Base-by-base conservation (phyloP, 2,329 filamentous ascomycete genomes). In the Zymoseptoria passerinii region DNA sequence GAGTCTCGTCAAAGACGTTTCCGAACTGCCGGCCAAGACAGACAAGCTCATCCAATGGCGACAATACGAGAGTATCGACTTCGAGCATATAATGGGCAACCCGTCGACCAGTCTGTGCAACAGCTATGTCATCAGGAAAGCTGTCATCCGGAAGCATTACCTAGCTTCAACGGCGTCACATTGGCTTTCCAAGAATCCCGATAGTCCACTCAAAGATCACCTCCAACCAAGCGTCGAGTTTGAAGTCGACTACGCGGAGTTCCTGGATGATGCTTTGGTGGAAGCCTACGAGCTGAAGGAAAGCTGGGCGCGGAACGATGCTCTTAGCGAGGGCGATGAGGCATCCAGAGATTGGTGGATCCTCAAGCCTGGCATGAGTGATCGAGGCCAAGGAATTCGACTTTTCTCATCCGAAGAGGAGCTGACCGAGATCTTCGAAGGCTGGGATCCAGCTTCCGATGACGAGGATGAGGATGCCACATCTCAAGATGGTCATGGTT, bases 231-330 rank as follows among this genome's bases (percentile, higher is more conserved):
- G 85, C 50, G 89, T 95, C 63, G 84, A 90, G 49, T 96, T 99
- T 66, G 94, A 99, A 74, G 81, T 99, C 7, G 94, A 99, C 73
- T 99, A 94, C 71, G 91, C 92, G 1, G 94, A 99, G 76, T 99
- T 97, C 69, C 77, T 99, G 13, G 94, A 97, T 63, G 94, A 99
- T 67, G 89, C 94, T 0, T 77, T 99, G 7, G 80, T 95, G 1
- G 94, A 99, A 72, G 71, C 71, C 1, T 97, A 88, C 72, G 94
- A 97, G 68, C 75, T 99, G 54, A 81, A 86, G 19, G 89, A 90
- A 58, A 92, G 88, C 65, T 81, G 95, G 73, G 82, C 83, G 29
- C 79, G 79, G 51, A 96, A 96, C 66, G 83, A 82, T 53, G 59
- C 57, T 1, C 54, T 65, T 13, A 74, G 73, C 13, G 71, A 74